Evolutionary conservation across 106 monocot species (phyloP).

Genomic region (Allium sativum): DNA sequence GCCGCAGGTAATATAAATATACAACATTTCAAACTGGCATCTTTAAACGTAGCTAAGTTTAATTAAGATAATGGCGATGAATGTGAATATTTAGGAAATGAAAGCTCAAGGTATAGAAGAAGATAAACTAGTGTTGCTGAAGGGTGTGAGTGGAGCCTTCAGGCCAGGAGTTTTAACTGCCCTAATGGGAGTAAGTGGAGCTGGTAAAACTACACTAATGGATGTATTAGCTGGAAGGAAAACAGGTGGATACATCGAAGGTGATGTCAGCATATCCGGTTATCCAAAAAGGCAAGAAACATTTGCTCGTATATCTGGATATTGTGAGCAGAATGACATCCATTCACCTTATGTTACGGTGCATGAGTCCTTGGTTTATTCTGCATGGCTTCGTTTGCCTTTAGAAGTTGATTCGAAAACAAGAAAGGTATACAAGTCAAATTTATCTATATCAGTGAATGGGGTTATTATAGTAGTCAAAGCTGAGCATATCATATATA

Average conservation of each 20-base stretch:
- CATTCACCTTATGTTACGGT: constrained; percentile 84
- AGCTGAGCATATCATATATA: too few species aligned
- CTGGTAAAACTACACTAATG: constrained; percentile 61
- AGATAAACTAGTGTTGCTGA: constrained; percentile 35
- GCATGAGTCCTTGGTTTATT: constrained; percentile 66
- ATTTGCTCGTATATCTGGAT: constrained; percentile 68
- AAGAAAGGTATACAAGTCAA: too few species aligned
- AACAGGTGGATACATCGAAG: constrained; percentile 55
- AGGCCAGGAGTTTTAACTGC: constrained; percentile 61
- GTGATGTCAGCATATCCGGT: constrained; percentile 55
- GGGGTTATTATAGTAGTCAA: too few species aligned
- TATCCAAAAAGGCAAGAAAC: constrained; percentile 83
- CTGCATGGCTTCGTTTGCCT: constrained; percentile 73
- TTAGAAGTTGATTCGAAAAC: too few species aligned
- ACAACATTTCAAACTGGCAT: neutral
- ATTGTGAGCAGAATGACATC: constrained; percentile 80
- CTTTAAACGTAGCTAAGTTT: neutral
- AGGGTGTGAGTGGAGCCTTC: constrained; percentile 54
- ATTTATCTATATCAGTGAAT: too few species aligned
- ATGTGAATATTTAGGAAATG: constrained; percentile 28
- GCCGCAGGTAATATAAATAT: constrained; percentile 43
- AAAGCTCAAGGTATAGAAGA: constrained; percentile 18
- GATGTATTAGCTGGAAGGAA: constrained; percentile 63
- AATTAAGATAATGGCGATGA: neutral
- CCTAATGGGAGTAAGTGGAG: constrained; percentile 61